These are phyloP conservation scores for Phaeophleospora eucalypticola DNA, from an alignment of 2,329 filamentous ascomycete species.

Conservation along the genomic window DNA sequence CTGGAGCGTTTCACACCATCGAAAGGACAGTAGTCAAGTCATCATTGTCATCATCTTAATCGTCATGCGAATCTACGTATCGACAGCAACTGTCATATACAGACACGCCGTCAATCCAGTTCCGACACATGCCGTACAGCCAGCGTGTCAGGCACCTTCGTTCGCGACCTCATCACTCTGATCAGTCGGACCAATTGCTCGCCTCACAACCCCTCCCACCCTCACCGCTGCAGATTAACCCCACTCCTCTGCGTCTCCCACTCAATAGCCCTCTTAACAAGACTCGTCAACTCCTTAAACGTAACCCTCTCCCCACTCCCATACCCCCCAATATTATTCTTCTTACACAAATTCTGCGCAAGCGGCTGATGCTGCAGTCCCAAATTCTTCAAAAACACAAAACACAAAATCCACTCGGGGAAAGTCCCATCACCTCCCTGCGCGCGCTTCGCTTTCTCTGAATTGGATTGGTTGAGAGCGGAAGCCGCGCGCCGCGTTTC, in stretches of 20 bases:
- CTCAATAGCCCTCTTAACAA: constrained; percentile 24
- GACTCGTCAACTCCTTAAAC: constrained; percentile 25
- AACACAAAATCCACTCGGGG: constrained; percentile 28
- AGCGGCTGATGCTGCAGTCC: constrained; percentile 22
- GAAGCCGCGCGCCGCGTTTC: constrained; percentile 12
- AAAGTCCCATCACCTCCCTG: constrained; percentile 17
- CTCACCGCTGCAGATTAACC: background rate
- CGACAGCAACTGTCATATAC: too few relatives aligned
- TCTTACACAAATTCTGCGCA: constrained; percentile 26
- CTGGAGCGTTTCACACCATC: too few relatives aligned
- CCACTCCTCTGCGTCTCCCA: constrained; percentile 9
- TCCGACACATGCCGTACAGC: too few relatives aligned
- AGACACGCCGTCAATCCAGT: too few relatives aligned
- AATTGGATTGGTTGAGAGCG: constrained; percentile 9
- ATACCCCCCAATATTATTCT: constrained; percentile 31
- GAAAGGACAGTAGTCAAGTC: too few relatives aligned
- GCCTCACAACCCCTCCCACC: too few relatives aligned
- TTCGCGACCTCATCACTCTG: too few relatives aligned
- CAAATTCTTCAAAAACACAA: constrained; percentile 30
- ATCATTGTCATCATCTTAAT: too few relatives aligned
- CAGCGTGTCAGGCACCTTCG: too few relatives aligned
- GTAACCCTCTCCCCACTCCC: constrained; percentile 28
- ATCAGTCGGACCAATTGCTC: too few relatives aligned
- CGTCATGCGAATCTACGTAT: too few relatives aligned
- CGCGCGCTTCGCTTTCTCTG: constrained; percentile 12